These are phyloP conservation scores for Martensiomyces pterosporus DNA, from an alignment of 192 early-diverging fungal genomes.

Conservation along the genomic window DNA sequence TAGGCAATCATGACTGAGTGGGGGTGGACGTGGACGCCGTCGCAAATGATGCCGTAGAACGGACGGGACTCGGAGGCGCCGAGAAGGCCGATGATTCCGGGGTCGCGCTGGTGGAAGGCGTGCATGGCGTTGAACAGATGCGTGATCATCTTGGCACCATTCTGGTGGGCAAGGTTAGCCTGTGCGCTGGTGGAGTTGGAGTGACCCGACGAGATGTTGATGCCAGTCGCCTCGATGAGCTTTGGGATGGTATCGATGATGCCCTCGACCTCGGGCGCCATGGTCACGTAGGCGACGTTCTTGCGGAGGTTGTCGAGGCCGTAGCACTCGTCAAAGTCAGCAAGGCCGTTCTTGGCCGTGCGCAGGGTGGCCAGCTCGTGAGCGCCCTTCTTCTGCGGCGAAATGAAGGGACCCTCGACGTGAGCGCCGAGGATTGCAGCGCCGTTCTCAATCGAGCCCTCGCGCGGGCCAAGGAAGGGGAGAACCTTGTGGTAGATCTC, in stretches of 20 bases:
- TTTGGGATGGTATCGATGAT: conserved; percentile 61
- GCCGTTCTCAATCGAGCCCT: conserved; percentile 57
- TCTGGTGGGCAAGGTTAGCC: conserved; percentile 57
- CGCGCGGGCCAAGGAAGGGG: conserved; percentile 54
- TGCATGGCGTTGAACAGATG: conserved; percentile 88
- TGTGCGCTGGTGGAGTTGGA: conserved; percentile 61
- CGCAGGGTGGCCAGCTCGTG: conserved; percentile 64
- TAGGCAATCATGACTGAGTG: conserved; percentile 80
- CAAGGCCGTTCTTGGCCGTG: conserved; percentile 57
- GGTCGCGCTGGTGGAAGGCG: conserved; percentile 83
- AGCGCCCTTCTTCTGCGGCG: conserved; percentile 69
- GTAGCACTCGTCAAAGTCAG: conserved; percentile 66
- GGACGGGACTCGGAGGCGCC: conserved; percentile 58
- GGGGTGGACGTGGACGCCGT: conserved; percentile 79
- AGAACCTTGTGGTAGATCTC: conserved; percentile 69
- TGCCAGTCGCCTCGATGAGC: conserved; percentile 57
- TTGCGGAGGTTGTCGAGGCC: conserved; percentile 56
- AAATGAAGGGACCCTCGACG: conserved; percentile 68
- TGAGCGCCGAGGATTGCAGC: conserved; percentile 71
- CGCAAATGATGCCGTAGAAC: conserved; percentile 81
- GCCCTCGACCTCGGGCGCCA: conserved; percentile 77
- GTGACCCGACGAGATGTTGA: conserved; percentile 67
- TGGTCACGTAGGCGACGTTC: conserved; percentile 67
- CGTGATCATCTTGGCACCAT: conserved; percentile 69
- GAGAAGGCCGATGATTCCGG: conserved; percentile 74